Evolutionary conservation across 176 grass and related monocot species (phyloP).

Genomic region (Rhynchospora tenuis): DNA sequence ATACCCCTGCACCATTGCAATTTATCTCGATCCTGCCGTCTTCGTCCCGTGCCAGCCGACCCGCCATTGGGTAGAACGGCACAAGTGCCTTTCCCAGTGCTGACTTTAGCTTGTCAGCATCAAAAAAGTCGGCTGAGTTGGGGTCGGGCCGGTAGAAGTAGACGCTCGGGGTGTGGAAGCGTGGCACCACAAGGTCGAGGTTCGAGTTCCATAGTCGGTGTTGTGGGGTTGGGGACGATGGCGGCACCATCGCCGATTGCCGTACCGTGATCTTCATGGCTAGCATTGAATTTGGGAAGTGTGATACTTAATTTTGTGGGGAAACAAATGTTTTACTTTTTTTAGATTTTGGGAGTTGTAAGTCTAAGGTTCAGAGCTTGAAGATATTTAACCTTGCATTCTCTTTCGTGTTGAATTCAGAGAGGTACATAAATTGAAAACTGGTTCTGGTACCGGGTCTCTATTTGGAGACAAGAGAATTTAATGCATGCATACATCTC

Average conservation of each 20-base stretch:
- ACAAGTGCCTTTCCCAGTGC: conserved; percentile 61
- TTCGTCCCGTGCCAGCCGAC: conserved; percentile 58
- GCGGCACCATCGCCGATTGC: conserved; percentile 61
- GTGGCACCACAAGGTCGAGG: conserved; percentile 73
- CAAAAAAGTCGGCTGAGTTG: conserved; percentile 34
- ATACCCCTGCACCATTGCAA: conserved; percentile 66
- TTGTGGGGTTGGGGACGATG: conserved; percentile 48
- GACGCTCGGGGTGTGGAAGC: conserved; percentile 82
- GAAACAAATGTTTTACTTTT: background rate
- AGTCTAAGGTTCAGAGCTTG: background rate
- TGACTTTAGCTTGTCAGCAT: conserved; percentile 39
- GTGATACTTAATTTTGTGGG: background rate
- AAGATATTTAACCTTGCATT: too few species aligned
- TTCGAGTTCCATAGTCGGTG: conserved; percentile 73
- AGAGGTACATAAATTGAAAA: too few species aligned
- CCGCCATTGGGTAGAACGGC: conserved; percentile 81
- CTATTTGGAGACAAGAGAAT: too few species aligned
- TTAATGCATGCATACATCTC: too few species aligned
- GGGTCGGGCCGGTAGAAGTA: conserved; percentile 66
- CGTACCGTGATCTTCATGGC: conserved; percentile 48
- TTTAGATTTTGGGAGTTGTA: too few species aligned
- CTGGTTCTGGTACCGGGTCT: too few species aligned
- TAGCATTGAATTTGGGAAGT: background rate
- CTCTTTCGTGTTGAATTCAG: too few species aligned
- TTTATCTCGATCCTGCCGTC: conserved; percentile 80